Conservation (phyloP, 345 rosid genomes). For the Murraya koenigii region DNA sequence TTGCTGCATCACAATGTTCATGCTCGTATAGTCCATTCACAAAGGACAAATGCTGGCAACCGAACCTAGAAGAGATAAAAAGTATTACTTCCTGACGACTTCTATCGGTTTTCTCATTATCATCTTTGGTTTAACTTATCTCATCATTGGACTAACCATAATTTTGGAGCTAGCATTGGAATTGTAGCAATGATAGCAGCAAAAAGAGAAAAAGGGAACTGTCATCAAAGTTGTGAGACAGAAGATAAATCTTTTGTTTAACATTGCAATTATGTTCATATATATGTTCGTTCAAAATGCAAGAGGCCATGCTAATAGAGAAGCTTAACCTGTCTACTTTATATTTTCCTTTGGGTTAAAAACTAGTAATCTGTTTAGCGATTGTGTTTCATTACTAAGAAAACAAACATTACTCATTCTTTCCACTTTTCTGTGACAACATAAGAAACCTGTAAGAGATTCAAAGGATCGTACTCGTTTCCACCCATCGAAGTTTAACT, state of each 20-base stretch:
- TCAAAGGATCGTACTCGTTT: background rate
- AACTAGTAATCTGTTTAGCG: background rate
- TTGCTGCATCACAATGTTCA: conserved; percentile 7
- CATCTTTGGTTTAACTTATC: conserved; percentile 29
- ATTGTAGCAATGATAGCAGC: conserved; percentile 6
- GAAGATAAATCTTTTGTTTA: background rate
- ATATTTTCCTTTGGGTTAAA: background rate
- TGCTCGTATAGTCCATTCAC: conserved; percentile 25
- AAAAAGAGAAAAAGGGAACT: conserved; percentile 3
- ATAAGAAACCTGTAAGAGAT: background rate
- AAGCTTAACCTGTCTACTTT: background rate
- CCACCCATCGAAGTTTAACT: background rate
- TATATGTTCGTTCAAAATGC: background rate
- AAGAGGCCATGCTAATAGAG: background rate
- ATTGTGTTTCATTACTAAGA: background rate
- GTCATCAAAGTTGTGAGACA: conserved; percentile 1
- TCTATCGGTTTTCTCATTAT: conserved; percentile 29
- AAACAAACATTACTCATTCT: background rate
- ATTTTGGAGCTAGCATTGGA: conserved; percentile 28
- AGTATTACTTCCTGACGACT: conserved; percentile 19
- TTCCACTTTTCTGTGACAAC: background rate
- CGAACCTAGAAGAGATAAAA: conserved; percentile 26
- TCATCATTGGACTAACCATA: conserved; percentile 26
- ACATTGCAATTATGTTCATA: background rate
- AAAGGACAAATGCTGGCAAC: conserved; percentile 30